Percentiles rank a stretch among this genome's conserved stretches.
phyloP scores from a whole-genome alignment of 2,329 filamentous ascomycete species.

The Rutstroemia sydowiana region DNA sequence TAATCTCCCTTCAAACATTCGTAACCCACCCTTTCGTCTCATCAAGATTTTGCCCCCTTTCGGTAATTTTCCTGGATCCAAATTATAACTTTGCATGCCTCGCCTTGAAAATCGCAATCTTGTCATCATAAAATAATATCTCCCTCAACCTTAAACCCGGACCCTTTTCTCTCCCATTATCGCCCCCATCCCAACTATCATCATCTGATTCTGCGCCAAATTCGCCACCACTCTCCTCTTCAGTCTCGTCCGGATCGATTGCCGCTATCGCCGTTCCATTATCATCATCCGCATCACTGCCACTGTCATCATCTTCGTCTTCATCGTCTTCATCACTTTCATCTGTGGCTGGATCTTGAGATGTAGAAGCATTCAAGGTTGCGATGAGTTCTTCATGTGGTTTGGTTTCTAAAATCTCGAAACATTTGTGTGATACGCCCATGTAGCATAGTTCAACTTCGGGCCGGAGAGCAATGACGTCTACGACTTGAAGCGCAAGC shows the following conservation, averaged over 20 bases:
- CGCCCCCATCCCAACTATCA: conserved; percentile 44
- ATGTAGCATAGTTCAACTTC: conserved; percentile 74
- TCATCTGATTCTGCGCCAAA: conserved; percentile 34
- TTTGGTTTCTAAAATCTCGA: conserved; percentile 66
- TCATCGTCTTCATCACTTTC: conserved; percentile 37
- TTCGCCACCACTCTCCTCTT: conserved; percentile 30
- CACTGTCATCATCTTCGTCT: conserved; percentile 39
- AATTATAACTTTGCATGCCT: conserved; percentile 34
- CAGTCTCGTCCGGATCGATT: conserved; percentile 32
- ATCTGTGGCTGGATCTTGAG: no score
- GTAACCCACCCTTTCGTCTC: no score
- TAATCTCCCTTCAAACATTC: no score
- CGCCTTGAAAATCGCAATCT: conserved; percentile 72
- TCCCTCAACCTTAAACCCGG: conserved; percentile 58
- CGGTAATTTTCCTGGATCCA: no score
- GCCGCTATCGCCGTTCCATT: conserved; percentile 27
- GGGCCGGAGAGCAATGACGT: conserved; percentile 68
- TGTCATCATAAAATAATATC: conserved; percentile 80
- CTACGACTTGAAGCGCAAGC: conserved; percentile 67
- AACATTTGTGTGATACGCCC: conserved; percentile 70
- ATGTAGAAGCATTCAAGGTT: no score
- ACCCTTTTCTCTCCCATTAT: conserved; percentile 35
- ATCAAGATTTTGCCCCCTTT: no score
- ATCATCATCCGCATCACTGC: conserved; percentile 35
- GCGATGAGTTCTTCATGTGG: conserved; percentile 36